Conservation (phyloP, 2,329 filamentous ascomycete species). For the Ophiostoma sp. region DNA sequence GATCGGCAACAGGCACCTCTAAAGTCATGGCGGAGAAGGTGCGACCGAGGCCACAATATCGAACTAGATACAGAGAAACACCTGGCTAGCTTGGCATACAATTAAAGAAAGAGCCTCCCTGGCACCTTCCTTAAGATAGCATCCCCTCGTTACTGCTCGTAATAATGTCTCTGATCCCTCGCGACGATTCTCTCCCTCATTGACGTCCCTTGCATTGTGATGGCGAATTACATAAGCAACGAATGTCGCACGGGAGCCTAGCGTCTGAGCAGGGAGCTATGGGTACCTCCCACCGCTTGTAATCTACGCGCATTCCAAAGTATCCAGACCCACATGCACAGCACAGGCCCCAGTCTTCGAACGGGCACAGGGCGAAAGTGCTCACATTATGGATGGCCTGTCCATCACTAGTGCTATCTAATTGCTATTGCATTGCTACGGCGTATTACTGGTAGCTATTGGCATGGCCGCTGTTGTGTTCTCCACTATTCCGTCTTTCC, state of each 20-base stretch:
- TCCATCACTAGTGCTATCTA: neutral
- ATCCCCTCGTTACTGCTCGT: neutral
- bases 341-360: neutral
- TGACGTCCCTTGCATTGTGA: constrained; percentile 4
- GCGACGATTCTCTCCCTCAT: neutral
- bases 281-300: neutral
- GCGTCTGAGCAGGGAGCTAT: neutral
- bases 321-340: neutral
- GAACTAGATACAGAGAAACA: neutral
- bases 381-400: neutral
- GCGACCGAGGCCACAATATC: neutral
- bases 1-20: constrained; percentile 2
- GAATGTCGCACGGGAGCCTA: neutral
- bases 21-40: neutral
- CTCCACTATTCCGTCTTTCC: constrained; percentile 10
- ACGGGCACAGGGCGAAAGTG: neutral
- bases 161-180: neutral
- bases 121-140: neutral
- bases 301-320: neutral
- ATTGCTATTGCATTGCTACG: constrained; percentile 1
- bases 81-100: neutral
- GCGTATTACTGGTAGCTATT: constrained; percentile 10
- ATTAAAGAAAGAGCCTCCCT: neutral
- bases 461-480: constrained; percentile 1
- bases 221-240: neutral